Conservation (phyloP, 768 basidiomycete species). For the Xerocomellus dryophilus region DNA sequence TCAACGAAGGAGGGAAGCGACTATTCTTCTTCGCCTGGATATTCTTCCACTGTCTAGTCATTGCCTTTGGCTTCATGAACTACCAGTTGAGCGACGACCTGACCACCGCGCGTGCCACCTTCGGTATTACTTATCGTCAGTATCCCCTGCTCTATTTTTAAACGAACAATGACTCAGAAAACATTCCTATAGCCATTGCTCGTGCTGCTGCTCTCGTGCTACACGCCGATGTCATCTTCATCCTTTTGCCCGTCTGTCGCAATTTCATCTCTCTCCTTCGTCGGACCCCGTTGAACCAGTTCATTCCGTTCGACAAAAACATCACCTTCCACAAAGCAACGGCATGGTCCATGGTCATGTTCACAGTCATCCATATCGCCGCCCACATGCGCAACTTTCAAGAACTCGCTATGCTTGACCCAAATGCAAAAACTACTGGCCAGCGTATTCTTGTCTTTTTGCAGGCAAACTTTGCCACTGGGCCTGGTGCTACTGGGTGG, state of each 20-base stretch:
- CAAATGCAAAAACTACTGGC: slow-evolving; percentile 50
- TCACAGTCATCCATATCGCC: slow-evolving; percentile 68
- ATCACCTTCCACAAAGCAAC: slow-evolving; percentile 88
- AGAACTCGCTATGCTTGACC: slow-evolving; percentile 56
- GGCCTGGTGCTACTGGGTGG: slow-evolving; percentile 84
- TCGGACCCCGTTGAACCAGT: slow-evolving; percentile 75
- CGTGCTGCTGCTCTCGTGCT: slow-evolving; percentile 86
- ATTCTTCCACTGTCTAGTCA: slow-evolving; percentile 75
- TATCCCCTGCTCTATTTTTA: slow-evolving; percentile 3
- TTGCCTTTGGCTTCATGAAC: slow-evolving; percentile 71
- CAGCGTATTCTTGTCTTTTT: slow-evolving; percentile 70
- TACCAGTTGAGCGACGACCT: slow-evolving; percentile 81
- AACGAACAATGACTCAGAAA: not conserved
- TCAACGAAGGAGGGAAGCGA: slow-evolving; percentile 82
- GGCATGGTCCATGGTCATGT: slow-evolving; percentile 85
- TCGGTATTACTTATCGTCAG: slow-evolving; percentile 78
- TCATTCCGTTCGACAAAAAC: slow-evolving; percentile 94
- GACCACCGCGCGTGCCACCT: slow-evolving; percentile 57
- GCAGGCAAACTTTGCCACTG: slow-evolving; percentile 73
- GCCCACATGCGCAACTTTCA: slow-evolving; percentile 89
- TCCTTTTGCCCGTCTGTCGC: slow-evolving; percentile 92
- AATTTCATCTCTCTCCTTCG: slow-evolving; percentile 91
- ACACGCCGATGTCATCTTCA: slow-evolving; percentile 89
- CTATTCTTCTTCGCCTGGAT: slow-evolving; percentile 82
- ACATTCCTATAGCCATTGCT: slow-evolving; percentile 60